Conservation (phyloP, 73 alveolate genomes). For the Paramecium octaurelia region DNA sequence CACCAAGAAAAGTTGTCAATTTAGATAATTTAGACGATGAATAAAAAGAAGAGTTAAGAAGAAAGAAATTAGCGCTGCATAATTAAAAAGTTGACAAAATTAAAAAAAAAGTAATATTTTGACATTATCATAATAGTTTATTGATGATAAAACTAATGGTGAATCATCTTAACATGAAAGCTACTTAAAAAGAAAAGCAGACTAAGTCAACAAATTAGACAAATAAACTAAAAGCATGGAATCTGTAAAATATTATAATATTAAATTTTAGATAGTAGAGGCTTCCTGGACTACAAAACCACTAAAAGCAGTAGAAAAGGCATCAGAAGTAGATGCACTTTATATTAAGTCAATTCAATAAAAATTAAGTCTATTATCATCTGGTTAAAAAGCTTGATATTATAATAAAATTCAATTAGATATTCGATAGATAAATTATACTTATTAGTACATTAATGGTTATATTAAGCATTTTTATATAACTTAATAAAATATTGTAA, state of each 20-base stretch:
- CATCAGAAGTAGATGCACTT: slow-evolving; percentile 30
- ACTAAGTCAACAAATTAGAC: background rate
- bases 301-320: slow-evolving; percentile 25
- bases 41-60: background rate
- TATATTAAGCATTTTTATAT: no score
- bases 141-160: background rate
- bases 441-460: background rate
- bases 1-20: background rate
- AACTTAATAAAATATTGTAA: background rate
- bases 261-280: background rate
- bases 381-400: background rate
- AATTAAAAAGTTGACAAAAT: slow-evolving; percentile 26
- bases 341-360: slow-evolving; percentile 2
- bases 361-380: background rate
- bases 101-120: background rate
- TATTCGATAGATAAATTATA: background rate
- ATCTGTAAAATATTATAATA: background rate
- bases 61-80: background rate
- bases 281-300: slow-evolving; percentile 33
- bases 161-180: background rate
- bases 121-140: background rate
- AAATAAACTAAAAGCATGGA: slow-evolving; percentile 8
- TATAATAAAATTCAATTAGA: background rate
- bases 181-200: background rate
- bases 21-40: background rate